phyloP scores from a whole-genome alignment of 352 stramenopile genomes.

The Globisporangium cystogenes region DNA sequence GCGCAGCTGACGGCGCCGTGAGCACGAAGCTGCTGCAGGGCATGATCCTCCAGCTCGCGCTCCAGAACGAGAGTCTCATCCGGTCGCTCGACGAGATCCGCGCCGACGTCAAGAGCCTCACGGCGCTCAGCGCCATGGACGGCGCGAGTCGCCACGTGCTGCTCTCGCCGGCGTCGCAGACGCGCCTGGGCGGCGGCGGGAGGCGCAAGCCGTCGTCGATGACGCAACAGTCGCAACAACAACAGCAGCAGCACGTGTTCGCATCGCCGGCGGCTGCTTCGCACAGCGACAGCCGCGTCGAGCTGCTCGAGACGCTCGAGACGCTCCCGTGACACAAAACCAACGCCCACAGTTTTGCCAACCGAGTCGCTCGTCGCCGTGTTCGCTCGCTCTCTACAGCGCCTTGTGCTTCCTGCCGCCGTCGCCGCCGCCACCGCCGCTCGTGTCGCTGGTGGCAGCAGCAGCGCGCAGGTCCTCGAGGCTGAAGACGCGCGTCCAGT shows the following conservation, averaged over 20 bases:
- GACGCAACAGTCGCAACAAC: too few species aligned
- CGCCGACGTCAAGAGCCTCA: slow-evolving; percentile 21
- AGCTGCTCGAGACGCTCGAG: slow-evolving; percentile 2
- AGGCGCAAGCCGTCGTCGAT: slow-evolving; percentile 7
- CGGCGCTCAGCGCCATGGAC: slow-evolving; percentile 11
- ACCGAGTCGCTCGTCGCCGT: too few species aligned
- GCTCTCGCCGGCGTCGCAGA: slow-evolving; percentile 7
- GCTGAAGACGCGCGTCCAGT: slow-evolving; percentile 54
- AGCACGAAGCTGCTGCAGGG: slow-evolving; percentile 38
- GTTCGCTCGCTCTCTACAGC: slow-evolving; percentile 8
- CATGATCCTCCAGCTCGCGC: slow-evolving; percentile 50
- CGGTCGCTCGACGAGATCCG: slow-evolving; percentile 41
- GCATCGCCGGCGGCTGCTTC: neutral
- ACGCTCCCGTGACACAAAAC: neutral
- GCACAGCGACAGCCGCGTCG: slow-evolving; percentile 1
- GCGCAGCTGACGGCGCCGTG: slow-evolving; percentile 7
- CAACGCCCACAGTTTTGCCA: neutral
- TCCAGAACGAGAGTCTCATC: slow-evolving; percentile 47
- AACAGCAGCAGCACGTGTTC: neutral
- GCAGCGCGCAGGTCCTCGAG: slow-evolving; percentile 38
- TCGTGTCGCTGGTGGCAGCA: neutral
- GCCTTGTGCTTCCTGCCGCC: slow-evolving; percentile 20
- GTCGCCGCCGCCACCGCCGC: neutral
- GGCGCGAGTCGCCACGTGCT: slow-evolving; percentile 6
- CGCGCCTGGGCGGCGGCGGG: neutral